These are phyloP conservation scores for Cytospora schulzeri DNA, from an alignment of 2,329 filamentous ascomycete genomes.

Conservation along the genomic window DNA sequence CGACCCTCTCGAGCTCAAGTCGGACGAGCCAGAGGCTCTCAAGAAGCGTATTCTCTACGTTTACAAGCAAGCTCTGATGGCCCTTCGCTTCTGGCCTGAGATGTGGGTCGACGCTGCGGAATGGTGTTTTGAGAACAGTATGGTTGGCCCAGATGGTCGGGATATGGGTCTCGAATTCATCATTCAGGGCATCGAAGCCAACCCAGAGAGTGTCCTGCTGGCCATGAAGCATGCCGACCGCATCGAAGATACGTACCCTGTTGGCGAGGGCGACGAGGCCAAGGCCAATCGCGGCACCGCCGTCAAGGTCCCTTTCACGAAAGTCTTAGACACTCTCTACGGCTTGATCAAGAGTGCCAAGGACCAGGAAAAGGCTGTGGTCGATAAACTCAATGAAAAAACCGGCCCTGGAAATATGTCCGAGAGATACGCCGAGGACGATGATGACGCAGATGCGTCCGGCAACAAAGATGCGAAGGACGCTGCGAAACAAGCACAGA, in stretches of 20 bases:
- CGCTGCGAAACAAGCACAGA: conserved; percentile 66
- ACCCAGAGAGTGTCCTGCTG: conserved; percentile 89
- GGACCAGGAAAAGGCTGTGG: conserved; percentile 60
- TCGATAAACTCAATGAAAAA: conserved; percentile 59
- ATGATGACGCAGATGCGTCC: conserved; percentile 56
- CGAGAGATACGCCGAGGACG: conserved; percentile 40
- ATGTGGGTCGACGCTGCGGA: conserved; percentile 95
- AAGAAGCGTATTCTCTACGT: conserved; percentile 82
- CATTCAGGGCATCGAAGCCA: conserved; percentile 79
- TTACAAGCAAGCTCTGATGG: conserved; percentile 93
- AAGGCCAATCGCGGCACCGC: conserved; percentile 75
- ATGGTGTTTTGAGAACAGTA: conserved; percentile 81
- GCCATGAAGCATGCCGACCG: conserved; percentile 89
- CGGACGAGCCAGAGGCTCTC: conserved; percentile 75
- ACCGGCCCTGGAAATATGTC: conserved; percentile 26
- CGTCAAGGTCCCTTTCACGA: conserved; percentile 82
- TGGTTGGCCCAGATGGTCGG: conserved; percentile 60
- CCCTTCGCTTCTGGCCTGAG: conserved; percentile 90
- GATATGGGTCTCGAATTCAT: conserved; percentile 74
- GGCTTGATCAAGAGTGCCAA: conserved; percentile 76
- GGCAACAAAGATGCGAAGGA: conserved; percentile 44
- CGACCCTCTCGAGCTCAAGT: conserved; percentile 82
- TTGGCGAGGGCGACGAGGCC: conserved; percentile 74
- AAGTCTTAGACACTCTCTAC: conserved; percentile 84
- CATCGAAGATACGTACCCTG: conserved; percentile 75